Percentiles rank a stretch among this genome's conserved stretches.
These are phyloP conservation scores for Camellia sinensis DNA, from an alignment of 148 eudicot genomes.

Conservation along the genomic window DNA sequence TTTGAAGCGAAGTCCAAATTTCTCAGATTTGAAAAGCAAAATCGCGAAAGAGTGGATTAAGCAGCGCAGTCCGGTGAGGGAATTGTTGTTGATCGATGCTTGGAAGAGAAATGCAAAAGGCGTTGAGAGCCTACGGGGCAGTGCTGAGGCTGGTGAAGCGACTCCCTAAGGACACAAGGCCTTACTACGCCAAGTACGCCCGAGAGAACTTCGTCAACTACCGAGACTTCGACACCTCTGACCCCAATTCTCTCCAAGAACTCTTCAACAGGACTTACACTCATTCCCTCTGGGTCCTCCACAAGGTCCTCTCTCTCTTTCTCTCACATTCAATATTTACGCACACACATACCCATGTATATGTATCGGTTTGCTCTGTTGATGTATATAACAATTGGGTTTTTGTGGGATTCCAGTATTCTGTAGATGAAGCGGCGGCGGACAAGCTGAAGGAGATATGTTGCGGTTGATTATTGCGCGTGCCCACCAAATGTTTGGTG, in stretches of 20 bases:
- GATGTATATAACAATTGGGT: neutral
- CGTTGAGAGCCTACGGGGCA: conserved; percentile 67
- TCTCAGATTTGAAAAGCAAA: neutral
- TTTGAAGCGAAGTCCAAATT: neutral
- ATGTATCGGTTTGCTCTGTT: neutral
- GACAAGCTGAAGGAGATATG: conserved; percentile 61
- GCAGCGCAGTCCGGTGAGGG: neutral
- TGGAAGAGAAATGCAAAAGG: conserved; percentile 52
- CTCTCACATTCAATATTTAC: neutral
- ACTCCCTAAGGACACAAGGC: conserved; percentile 63
- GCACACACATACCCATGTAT: too few relatives aligned
- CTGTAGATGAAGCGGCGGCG: conserved; percentile 67
- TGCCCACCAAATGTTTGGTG: conserved; percentile 42
- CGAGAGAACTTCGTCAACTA: conserved; percentile 93
- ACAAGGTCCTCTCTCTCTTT: conserved; percentile 42
- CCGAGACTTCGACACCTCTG: conserved; percentile 61
- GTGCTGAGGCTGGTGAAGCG: conserved; percentile 73
- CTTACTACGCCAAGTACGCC: conserved; percentile 82
- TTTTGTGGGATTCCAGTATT: conserved; percentile 48
- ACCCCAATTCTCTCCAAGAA: conserved; percentile 47
- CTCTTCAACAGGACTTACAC: conserved; percentile 66
- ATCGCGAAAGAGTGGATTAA: neutral
- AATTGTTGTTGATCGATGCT: neutral
- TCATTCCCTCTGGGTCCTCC: conserved; percentile 81
- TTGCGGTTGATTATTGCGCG: conserved; percentile 16